Evolutionary conservation across 371 early-diverging fungal species (phyloP).

Genomic region (Mucor sp.): DNA sequence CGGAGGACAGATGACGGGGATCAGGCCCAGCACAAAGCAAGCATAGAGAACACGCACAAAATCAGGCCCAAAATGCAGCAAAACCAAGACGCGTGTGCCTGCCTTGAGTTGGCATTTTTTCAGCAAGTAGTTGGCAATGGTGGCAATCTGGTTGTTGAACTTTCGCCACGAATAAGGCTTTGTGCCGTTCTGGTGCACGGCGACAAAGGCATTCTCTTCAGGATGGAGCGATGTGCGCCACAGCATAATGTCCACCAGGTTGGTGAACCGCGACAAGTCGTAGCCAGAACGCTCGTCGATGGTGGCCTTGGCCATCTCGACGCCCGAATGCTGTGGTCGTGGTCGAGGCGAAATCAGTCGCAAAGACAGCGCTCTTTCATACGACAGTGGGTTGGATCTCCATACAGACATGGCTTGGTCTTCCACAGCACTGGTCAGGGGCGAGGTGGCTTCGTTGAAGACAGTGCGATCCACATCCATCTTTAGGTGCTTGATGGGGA

Average conservation of each 20-base stretch:
- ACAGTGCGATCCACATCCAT: constrained; percentile 59
- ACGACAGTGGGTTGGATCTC: constrained; percentile 32
- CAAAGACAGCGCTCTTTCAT: constrained; percentile 36
- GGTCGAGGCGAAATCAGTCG: constrained; percentile 38
- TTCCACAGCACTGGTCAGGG: neutral
- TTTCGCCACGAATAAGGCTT: constrained; percentile 73
- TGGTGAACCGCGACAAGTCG: constrained; percentile 67
- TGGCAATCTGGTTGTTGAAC: constrained; percentile 69
- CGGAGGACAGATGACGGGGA: constrained; percentile 70
- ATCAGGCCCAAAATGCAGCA: constrained; percentile 74
- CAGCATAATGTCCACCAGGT: constrained; percentile 67
- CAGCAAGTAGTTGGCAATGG: constrained; percentile 65
- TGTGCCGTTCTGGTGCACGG: constrained; percentile 46
- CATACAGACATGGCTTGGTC: constrained; percentile 46
- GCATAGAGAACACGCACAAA: constrained; percentile 76
- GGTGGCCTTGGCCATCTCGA: constrained; percentile 63
- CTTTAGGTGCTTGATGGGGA: constrained; percentile 48
- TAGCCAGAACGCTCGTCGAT: constrained; percentile 71
- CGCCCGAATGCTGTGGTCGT: constrained; percentile 75
- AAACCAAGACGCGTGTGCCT: constrained; percentile 66
- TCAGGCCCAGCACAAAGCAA: constrained; percentile 76
- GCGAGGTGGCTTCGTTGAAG: constrained; percentile 50
- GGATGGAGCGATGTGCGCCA: constrained; percentile 71
- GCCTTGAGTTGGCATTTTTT: constrained; percentile 52
- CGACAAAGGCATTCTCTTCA: constrained; percentile 69